Evolutionary conservation across 148 eudicot species (phyloP), one percentile per base, ranked within the genome.

Genomic region (Silene conica): DNA sequence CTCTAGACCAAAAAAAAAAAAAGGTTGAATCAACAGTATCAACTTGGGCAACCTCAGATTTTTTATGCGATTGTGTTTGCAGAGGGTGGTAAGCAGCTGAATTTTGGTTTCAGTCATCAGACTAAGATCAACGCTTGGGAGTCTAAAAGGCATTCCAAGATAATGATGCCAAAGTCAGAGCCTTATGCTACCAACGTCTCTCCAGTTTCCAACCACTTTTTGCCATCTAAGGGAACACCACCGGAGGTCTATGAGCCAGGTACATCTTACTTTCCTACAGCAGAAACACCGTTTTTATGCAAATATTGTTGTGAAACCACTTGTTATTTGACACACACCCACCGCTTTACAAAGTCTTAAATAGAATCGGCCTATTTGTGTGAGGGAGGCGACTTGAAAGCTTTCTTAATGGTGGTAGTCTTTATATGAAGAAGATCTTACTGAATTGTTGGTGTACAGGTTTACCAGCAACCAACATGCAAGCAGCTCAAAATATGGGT

Each of bases 11-110:
- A 31, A 31, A 31, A 26, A 31, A 31, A 26, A 26, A 26, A 31
- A 31, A 31, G 34, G 34, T 31, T 31, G 4, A 31, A 31, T 31
- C 34, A 26, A 26, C 28, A 26, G 28, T 26, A 26, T 26, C 28
- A 31, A 31, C 34, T 31, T 31, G 4, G 34, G 34, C 34, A 31
- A 31, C 34, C 34, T 31, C 34, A 31, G 34, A 26, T 26, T 31
- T 48, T 9, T 48, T 48, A n/a, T 48, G 14, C 18, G 45, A 22
- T 74, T 50, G 58, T 65, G 34, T 31, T 54, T 76, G 76, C 90
- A 87, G 99, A 81, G 61, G 89, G 89, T 73, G 86, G 87, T 77
- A 88, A 81, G 60, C 87, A 86, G 63, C 79, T 89, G 82, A 84
- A 80, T 63, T 85, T 89, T 69, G 79, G 78, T 26, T 79, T 88